Percentiles rank a stretch among this genome's conserved stretches.
Evolutionary conservation across 306 rosid species (phyloP).

Genomic region (Gillenia trifoliata): DNA sequence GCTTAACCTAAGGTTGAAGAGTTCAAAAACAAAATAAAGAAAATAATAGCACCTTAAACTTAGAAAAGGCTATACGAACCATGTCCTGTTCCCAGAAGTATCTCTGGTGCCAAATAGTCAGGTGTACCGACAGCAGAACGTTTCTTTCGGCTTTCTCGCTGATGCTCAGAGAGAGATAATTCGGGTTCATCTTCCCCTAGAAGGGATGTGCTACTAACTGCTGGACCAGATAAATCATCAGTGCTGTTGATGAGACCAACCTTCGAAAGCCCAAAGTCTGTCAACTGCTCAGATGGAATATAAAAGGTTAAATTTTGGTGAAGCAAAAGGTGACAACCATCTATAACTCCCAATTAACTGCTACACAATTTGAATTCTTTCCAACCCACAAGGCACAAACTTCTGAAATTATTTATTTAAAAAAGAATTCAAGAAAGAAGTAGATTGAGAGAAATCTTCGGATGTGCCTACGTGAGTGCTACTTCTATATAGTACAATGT

Average conservation of each 20-base stretch:
- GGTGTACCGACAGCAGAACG: conserved; percentile 99
- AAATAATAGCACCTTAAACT: conserved; percentile 53
- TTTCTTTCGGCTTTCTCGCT: conserved; percentile 76
- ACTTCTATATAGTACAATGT: background rate
- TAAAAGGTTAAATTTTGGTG: background rate
- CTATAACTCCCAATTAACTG: background rate
- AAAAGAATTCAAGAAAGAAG: background rate
- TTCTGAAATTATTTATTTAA: background rate
- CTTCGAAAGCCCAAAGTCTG: conserved; percentile 98
- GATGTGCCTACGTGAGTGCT: background rate
- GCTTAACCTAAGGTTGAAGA: conserved; percentile 13
- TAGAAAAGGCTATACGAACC: conserved; percentile 68
- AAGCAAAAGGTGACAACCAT: background rate
- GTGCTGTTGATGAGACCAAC: conserved; percentile 99
- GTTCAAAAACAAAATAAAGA: conserved; percentile 22
- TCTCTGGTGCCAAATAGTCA: conserved; percentile 98
- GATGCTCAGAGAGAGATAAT: conserved; percentile 61
- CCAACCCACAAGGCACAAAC: background rate
- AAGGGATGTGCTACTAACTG: conserved; percentile 73
- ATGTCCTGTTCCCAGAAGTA: conserved; percentile 98
- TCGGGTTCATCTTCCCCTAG: conserved; percentile 71
- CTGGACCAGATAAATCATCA: conserved; percentile 95
- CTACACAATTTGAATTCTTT: background rate
- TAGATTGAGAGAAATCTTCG: background rate
- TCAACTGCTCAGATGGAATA: conserved; percentile 54